Evolutionary conservation across 2,329 filamentous ascomycete genomes (phyloP).

Genomic region (Paracamarosporium sp.): DNA sequence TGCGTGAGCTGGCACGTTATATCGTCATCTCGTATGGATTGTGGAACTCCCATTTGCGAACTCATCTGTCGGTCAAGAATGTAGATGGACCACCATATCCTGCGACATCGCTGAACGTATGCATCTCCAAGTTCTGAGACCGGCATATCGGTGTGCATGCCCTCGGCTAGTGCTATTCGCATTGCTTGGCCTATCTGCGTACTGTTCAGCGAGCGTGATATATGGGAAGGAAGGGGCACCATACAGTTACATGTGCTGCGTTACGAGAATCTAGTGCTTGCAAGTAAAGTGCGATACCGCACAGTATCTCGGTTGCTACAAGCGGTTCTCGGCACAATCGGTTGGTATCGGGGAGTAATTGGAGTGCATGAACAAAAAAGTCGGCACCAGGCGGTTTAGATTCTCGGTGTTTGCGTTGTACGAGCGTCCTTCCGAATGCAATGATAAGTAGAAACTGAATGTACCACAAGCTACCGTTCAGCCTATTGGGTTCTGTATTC

Average conservation of each 20-base stretch:
- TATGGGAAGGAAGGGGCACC: conserved; percentile 6
- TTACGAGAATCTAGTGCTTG: conserved; percentile 59
- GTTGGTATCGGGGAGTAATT: conserved; percentile 59
- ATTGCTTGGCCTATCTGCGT: conserved; percentile 59
- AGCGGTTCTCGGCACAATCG: conserved; percentile 54
- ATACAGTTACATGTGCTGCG: conserved; percentile 55
- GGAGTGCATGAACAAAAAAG: conserved; percentile 67
- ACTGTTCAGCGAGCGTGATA: background rate
- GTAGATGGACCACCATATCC: conserved; percentile 63
- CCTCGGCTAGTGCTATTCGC: conserved; percentile 57
- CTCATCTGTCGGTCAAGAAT: conserved; percentile 62
- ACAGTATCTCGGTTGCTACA: conserved; percentile 57
- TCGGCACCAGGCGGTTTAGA: conserved; percentile 59
- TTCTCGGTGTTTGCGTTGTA: conserved; percentile 42
- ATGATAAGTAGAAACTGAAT: conserved; percentile 62
- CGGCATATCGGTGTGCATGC: conserved; percentile 62
- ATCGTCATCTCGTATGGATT: conserved; percentile 59
- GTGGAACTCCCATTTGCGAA: conserved; percentile 60
- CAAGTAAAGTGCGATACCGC: conserved; percentile 60
- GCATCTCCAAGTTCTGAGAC: conserved; percentile 49
- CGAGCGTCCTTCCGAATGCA: conserved; percentile 63
- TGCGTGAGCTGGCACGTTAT: conserved; percentile 56
- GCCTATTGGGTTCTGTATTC: conserved; percentile 31
- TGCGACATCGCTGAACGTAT: conserved; percentile 55
- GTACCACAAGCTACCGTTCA: conserved; percentile 53